phyloP scores from a whole-genome alignment of 345 rosid genomes.

The Hibiscus mutabilis region DNA sequence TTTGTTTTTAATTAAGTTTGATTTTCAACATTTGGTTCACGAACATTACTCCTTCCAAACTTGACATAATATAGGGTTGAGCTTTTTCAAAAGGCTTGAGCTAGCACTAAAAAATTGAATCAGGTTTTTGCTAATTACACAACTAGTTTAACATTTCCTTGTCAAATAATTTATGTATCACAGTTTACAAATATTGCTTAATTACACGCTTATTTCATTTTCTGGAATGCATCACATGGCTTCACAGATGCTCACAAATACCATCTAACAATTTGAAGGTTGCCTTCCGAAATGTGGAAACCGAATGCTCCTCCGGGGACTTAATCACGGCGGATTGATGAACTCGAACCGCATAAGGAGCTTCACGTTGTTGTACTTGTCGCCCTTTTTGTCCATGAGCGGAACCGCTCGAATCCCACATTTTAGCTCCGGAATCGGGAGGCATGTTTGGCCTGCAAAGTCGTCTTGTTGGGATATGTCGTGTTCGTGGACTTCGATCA shows the following conservation, averaged over 20 bases:
- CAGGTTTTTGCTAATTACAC: not conserved
- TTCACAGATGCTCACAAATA: conserved; percentile 5
- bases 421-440: conserved; percentile 45
- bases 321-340: not conserved
- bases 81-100: too few relatives aligned
- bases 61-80: too few relatives aligned
- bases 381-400: conserved; percentile 42
- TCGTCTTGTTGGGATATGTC: not conserved
- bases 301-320: too few relatives aligned
- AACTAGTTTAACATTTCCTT: not conserved
- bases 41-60: too few relatives aligned
- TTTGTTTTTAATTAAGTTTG: too few relatives aligned
- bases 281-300: conserved; percentile 7
- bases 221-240: not conserved
- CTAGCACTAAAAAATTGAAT: too few relatives aligned
- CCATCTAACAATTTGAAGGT: conserved; percentile 7
- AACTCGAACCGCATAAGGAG: conserved; percentile 67
- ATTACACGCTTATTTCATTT: not conserved
- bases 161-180: not conserved
- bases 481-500: not conserved
- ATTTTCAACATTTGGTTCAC: too few relatives aligned
- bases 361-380: conserved; percentile 56
- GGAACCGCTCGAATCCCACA: conserved; percentile 65
- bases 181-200: not conserved
- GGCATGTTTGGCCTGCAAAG: not conserved